phyloP scores from a whole-genome alignment of 495 filamentous ascomycete genomes.

The Sordaria brevicollis region DNA sequence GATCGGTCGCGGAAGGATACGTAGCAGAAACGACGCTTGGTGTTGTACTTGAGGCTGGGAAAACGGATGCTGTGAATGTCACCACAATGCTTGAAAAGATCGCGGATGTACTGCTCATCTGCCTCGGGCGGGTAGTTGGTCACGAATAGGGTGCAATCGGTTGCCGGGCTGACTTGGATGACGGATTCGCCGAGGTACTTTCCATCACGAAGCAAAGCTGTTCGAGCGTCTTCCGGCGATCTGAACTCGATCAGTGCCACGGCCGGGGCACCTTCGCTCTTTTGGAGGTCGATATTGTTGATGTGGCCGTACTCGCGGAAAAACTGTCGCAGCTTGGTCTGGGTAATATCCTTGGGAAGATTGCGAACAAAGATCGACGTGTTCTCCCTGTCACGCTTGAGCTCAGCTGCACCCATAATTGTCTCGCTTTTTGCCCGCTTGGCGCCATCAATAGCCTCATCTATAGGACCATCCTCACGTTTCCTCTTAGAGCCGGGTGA shows the following conservation, averaged over 20 bases:
- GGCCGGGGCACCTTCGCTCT: constrained; percentile 47
- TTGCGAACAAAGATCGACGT: constrained; percentile 72
- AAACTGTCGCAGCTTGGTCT: constrained; percentile 70
- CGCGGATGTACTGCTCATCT: constrained; percentile 68
- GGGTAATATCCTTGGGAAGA: constrained; percentile 56
- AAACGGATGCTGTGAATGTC: constrained; percentile 79
- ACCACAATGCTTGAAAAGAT: constrained; percentile 67
- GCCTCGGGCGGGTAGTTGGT: constrained; percentile 83
- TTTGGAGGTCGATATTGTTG: constrained; percentile 57
- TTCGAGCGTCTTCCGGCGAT: constrained; percentile 62
- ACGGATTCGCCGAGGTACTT: constrained; percentile 61
- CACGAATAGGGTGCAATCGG: constrained; percentile 72
- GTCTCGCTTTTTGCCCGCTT: constrained; percentile 50
- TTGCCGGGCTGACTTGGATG: constrained; percentile 62
- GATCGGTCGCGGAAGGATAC: constrained; percentile 64
- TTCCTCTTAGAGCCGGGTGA: constrained; percentile 55
- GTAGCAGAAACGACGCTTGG: constrained; percentile 86
- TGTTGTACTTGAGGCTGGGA: constrained; percentile 81
- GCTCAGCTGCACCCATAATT: constrained; percentile 26
- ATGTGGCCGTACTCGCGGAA: constrained; percentile 83
- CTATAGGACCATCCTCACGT: constrained; percentile 43
- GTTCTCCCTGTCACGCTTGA: constrained; percentile 80
- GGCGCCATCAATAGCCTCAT: constrained; percentile 27
- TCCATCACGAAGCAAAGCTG: constrained; percentile 68
- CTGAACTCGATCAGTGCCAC: constrained; percentile 80